Percentiles rank a stretch among this genome's conserved stretches.
Conservation (phyloP, 768 basidiomycete genomes). For the Rhizopogon vesiculosus region DNA sequence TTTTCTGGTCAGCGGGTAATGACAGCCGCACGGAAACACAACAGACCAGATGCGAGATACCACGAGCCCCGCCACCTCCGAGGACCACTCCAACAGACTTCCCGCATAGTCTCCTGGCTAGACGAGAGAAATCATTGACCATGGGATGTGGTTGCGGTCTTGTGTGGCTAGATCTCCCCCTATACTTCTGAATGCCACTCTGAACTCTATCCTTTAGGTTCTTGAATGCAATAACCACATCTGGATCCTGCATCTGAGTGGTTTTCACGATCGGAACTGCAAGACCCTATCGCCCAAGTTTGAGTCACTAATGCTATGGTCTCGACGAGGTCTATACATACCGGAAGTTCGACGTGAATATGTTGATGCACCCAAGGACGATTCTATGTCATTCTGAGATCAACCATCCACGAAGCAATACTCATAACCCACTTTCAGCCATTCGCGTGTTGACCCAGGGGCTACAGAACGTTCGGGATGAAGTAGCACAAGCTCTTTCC, state of each 20-base stretch:
- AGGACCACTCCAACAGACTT: constrained; percentile 91
- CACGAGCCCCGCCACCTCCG: constrained; percentile 96
- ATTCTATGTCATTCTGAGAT: constrained; percentile 43
- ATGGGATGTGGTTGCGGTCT: constrained; percentile 77
- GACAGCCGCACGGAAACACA: constrained; percentile 15
- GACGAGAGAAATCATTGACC: constrained; percentile 85
- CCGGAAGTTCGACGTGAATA: constrained; percentile 89
- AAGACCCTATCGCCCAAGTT: constrained; percentile 49
- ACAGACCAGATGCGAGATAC: constrained; percentile 64
- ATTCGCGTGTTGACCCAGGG: constrained; percentile 90
- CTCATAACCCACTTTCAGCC: constrained; percentile 70
- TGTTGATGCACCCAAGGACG: constrained; percentile 97
- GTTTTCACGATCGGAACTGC: constrained; percentile 61
- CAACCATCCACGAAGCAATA: background rate
- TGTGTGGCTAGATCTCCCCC: constrained; percentile 54
- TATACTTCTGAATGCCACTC: constrained; percentile 83
- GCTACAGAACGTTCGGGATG: constrained; percentile 88
- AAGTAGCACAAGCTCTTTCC: constrained; percentile 92
- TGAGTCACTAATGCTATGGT: constrained; percentile 1
- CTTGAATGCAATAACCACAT: constrained; percentile 84
- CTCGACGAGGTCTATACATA: constrained; percentile 26
- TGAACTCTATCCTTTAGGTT: constrained; percentile 92
- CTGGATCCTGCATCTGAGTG: constrained; percentile 69
- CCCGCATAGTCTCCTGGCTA: constrained; percentile 89
- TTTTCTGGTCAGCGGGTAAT: constrained; percentile 2